phyloP scores from a whole-genome alignment of 176 grass and related monocot genomes.

The Musa troglodytarum region DNA sequence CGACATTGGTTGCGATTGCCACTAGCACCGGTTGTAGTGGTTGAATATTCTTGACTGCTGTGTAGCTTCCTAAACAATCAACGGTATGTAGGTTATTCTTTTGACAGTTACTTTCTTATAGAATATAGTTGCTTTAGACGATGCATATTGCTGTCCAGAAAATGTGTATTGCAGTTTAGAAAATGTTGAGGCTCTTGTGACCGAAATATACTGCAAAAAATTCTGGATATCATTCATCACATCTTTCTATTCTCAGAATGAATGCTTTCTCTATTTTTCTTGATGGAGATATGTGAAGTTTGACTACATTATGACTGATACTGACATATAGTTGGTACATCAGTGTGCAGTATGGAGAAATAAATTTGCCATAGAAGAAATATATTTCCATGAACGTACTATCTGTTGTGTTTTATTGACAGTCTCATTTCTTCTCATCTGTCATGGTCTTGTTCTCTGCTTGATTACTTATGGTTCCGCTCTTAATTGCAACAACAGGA shows the following conservation, averaged over 20 bases:
- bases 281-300: not conserved
- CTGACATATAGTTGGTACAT: not conserved
- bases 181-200: not conserved
- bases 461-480: not conserved
- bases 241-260: not conserved
- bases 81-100: too few species aligned
- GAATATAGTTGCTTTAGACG: too few species aligned
- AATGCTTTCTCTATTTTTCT: not conserved
- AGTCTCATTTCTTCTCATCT: not conserved
- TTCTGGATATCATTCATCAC: not conserved
- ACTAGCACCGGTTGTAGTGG: too few species aligned
- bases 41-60: too few species aligned
- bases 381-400: not conserved
- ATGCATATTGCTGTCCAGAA: too few species aligned
- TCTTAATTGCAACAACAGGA: conserved; percentile 22
- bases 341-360: not conserved
- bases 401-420: not conserved
- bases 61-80: too few species aligned
- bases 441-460: not conserved
- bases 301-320: not conserved
- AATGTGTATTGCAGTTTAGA: too few species aligned
- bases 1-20: too few species aligned
- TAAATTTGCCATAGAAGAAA: not conserved
- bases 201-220: not conserved
- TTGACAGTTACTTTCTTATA: too few species aligned